Evolutionary conservation across 2,329 filamentous ascomycete genomes (phyloP), one percentile per base, ranked within the genome.

Genomic region (Blastomyces percursus): DNA sequence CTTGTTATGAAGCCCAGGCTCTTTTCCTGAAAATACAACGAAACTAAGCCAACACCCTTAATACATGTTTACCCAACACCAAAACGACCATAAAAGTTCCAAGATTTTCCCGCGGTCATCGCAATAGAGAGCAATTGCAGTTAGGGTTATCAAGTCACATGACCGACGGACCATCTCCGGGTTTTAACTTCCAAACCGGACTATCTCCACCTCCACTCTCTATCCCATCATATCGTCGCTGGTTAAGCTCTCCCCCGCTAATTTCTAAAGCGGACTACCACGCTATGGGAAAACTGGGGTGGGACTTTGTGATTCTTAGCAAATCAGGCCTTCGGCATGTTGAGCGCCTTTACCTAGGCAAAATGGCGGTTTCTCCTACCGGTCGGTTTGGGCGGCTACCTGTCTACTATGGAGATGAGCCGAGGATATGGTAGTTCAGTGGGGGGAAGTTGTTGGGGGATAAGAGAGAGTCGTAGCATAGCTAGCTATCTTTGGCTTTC

Each of bases 291-390:
- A 16, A 27, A 27, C 19, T 24, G 54, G 30, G 9, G n/a, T 56
- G 6, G 35, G 42, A 11, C 2, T 1, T 40, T 19, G 5, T 35
- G 11, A 24, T 16, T 56, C n/a, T 35, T 8, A 35, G 56, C 56
- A 30, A 59, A 46, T 32, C 14, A 32, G 40, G 40, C 38, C 24
- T 21, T 32, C 56, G 42, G 56, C 38, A 16, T 27, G 16, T 19
- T 16, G 56, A 32, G 24, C n/a, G 35, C 4, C 21, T 59, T 59
- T 59, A 21, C 56, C 56, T 59, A 59, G 56, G 56, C 56, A 57
- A 59, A 59, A 59, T 44, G 42, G 24, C 42, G 19, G 19, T 42
- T 59, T 35, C 56, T 30, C 27, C 38, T 21, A 5, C 35, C 6
- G 12, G 38, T 12, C n/a, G 55, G 55, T 21, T n/a, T 46, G 40